These are phyloP conservation scores for Rosa persica DNA, from an alignment of 306 rosid genomes.

Conservation along the genomic window DNA sequence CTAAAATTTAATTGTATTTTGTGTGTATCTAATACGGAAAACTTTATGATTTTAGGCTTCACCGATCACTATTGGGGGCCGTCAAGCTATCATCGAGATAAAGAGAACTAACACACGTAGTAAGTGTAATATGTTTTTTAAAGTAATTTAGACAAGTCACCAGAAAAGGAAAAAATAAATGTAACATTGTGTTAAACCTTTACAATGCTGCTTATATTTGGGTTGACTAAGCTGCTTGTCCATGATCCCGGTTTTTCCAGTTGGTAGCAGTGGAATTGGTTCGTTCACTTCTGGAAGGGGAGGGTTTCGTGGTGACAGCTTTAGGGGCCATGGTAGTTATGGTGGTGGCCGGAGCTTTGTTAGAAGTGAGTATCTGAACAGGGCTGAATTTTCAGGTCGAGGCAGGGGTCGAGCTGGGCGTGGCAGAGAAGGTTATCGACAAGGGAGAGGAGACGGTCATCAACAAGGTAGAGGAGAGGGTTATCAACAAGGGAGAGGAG, in stretches of 20 bases:
- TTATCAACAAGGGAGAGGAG: slow-evolving; percentile 20
- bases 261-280: slow-evolving; percentile 52
- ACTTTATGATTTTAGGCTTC: slow-evolving; percentile 55
- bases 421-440: slow-evolving; percentile 48
- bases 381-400: slow-evolving; percentile 50
- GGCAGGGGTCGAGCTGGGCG: slow-evolving; percentile 42
- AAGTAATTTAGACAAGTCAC: no score
- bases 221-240: slow-evolving; percentile 16
- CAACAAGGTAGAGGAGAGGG: slow-evolving; percentile 3
- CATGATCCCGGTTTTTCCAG: slow-evolving; percentile 33
- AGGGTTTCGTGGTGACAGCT: slow-evolving; percentile 52
- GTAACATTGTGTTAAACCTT: neutral
- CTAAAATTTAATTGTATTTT: neutral
- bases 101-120: slow-evolving; percentile 70
- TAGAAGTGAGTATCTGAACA: slow-evolving; percentile 49
- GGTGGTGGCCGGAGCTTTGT: slow-evolving; percentile 46
- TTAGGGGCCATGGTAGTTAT: slow-evolving; percentile 57
- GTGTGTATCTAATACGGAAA: neutral
- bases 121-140: slow-evolving; percentile 19
- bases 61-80: slow-evolving; percentile 50
- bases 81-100: slow-evolving; percentile 55
- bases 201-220: neutral
- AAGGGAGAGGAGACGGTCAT: slow-evolving; percentile 8
- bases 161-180: neutral
- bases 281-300: slow-evolving; percentile 51